A percentile compares a stretch with the other conserved stretches of the same genome.
phyloP scores from a whole-genome alignment of 768 basidiomycete genomes.

The Hericium coralloides region DNA sequence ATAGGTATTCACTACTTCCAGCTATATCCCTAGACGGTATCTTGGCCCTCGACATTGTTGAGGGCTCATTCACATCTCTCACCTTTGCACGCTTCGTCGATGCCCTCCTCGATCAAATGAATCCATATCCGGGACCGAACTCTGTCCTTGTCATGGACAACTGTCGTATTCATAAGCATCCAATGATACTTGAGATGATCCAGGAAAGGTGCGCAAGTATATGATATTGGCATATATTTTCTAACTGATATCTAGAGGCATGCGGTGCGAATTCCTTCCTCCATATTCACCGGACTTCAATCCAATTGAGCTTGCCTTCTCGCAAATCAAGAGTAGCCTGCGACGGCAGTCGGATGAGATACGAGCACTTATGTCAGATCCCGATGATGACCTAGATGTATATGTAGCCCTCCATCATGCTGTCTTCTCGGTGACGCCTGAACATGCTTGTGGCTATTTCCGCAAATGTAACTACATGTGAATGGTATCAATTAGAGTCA shows the following conservation, averaged over 20 bases:
- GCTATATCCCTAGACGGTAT: slow-evolving; percentile 28
- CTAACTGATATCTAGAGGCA: slow-evolving; percentile 13
- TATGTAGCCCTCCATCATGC: background rate
- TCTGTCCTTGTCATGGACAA: slow-evolving; percentile 34
- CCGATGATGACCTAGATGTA: background rate
- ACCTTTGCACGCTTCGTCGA: slow-evolving; percentile 25
- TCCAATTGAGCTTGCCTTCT: slow-evolving; percentile 22
- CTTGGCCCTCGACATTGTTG: slow-evolving; percentile 19
- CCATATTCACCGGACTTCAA: slow-evolving; percentile 22
- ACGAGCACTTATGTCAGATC: background rate
- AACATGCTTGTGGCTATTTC: background rate
- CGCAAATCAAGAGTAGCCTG: slow-evolving; percentile 9
- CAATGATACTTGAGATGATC: slow-evolving; percentile 20
- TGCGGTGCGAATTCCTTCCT: slow-evolving; percentile 13
- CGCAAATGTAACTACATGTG: background rate
- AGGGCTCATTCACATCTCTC: slow-evolving; percentile 20
- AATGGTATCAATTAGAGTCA: background rate
- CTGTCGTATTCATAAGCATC: slow-evolving; percentile 24
- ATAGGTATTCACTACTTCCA: slow-evolving; percentile 27
- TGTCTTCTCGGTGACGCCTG: background rate
- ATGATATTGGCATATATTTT: background rate
- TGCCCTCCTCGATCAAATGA: slow-evolving; percentile 26
- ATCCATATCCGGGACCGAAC: slow-evolving; percentile 27
- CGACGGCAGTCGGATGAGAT: background rate
- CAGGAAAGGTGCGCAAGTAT: slow-evolving; percentile 19